Conservation (phyloP, 1,139 yeast species). For the Pichia sp. region DNA sequence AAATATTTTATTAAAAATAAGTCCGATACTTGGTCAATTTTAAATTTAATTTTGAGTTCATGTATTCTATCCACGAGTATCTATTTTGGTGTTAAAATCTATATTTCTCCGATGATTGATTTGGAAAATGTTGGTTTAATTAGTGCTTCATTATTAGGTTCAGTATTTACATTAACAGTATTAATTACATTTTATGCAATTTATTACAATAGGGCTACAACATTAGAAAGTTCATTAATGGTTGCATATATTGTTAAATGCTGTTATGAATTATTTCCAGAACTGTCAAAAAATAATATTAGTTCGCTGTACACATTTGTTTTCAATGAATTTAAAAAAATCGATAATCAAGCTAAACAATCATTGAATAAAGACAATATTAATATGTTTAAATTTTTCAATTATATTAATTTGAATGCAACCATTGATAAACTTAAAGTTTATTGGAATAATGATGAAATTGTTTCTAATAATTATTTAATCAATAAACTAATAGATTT, state of each 20-base stretch:
- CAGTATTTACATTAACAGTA: slow-evolving; percentile 68
- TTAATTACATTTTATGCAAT: slow-evolving; percentile 81
- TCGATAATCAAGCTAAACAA: slow-evolving; percentile 28
- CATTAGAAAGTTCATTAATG: slow-evolving; percentile 77
- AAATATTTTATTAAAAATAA: slow-evolving; percentile 61
- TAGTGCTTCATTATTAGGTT: slow-evolving; percentile 80
- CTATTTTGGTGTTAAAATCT: slow-evolving; percentile 77
- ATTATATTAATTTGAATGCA: slow-evolving; percentile 14
- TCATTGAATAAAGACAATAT: slow-evolving; percentile 9
- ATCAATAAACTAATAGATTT: background rate
- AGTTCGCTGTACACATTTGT: slow-evolving; percentile 28
- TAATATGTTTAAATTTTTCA: slow-evolving; percentile 2
- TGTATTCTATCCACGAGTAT: slow-evolving; percentile 68
- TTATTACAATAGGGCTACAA: slow-evolving; percentile 75
- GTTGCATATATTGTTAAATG: slow-evolving; percentile 91
- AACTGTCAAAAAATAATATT: slow-evolving; percentile 49
- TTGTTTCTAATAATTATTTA: background rate
- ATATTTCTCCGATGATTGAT: slow-evolving; percentile 59
- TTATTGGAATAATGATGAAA: slow-evolving; percentile 6
- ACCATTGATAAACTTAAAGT: background rate
- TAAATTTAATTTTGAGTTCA: slow-evolving; percentile 68
- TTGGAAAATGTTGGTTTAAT: slow-evolving; percentile 55
- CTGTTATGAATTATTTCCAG: slow-evolving; percentile 84
- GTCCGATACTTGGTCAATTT: slow-evolving; percentile 77
- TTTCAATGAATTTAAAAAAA: slow-evolving; percentile 36